Evolutionary conservation across 148 eudicot genomes (phyloP).

Genomic region (Suaeda aralocaspica): DNA sequence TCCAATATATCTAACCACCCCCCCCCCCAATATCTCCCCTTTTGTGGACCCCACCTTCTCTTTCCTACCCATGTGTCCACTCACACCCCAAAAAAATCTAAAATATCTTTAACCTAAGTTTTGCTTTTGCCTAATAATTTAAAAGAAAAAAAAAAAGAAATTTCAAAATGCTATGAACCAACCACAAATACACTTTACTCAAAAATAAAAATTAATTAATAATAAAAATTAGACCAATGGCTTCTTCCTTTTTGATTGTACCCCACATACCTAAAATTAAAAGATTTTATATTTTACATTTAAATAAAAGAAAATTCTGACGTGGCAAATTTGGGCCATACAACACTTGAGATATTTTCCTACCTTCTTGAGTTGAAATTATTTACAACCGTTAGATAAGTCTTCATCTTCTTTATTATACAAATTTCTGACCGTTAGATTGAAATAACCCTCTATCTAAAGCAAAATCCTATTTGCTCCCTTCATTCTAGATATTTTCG

Average conservation of each 20-base stretch:
- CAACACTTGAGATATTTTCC: slow-evolving; percentile 21
- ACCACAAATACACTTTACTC: neutral
- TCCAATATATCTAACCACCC: neutral
- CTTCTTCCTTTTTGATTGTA: slow-evolving; percentile 18
- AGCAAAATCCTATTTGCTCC: neutral
- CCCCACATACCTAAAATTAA: neutral
- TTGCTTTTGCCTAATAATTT: too few relatives aligned
- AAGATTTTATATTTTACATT: neutral
- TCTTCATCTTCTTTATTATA: neutral
- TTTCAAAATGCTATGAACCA: neutral
- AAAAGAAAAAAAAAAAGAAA: too few relatives aligned
- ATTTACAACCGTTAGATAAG: slow-evolving; percentile 20
- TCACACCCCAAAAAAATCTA: neutral
- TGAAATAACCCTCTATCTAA: neutral
- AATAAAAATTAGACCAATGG: slow-evolving; percentile 17
- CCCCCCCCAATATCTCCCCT: slow-evolving; percentile 8
- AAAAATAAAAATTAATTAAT: neutral
- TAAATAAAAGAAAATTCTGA: neutral
- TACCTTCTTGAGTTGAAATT: neutral
- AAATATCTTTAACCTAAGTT: neutral
- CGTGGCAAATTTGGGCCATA: slow-evolving; percentile 30
- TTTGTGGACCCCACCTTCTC: slow-evolving; percentile 3
- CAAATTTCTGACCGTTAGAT: slow-evolving; percentile 11
- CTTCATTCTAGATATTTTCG: slow-evolving; percentile 22
- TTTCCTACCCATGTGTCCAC: neutral